Evolutionary conservation across 306 rosid genomes (phyloP).

Genomic region (Dryas drummondii): DNA sequence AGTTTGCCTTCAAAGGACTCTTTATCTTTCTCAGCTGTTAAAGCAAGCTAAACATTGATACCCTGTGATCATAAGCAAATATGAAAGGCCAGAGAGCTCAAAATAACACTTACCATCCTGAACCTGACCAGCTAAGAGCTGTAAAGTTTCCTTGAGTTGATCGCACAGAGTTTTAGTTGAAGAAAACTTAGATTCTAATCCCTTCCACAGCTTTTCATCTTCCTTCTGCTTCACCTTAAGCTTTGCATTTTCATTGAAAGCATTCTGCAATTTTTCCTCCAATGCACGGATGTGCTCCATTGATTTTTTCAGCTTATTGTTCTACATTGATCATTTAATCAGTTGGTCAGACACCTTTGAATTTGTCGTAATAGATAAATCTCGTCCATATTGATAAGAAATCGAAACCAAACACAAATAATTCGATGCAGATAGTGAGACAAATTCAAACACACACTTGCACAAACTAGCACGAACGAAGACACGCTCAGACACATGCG

Average conservation of each 20-base stretch:
- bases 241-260: slow-evolving; percentile 83
- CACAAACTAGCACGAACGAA: not conserved
- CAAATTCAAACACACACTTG: not conserved
- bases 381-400: slow-evolving; percentile 5
- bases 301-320: slow-evolving; percentile 73
- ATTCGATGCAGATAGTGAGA: not conserved
- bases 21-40: slow-evolving; percentile 77
- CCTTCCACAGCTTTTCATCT: slow-evolving; percentile 89
- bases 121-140: slow-evolving; percentile 70
- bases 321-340: slow-evolving; percentile 42
- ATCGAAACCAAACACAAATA: not conserved
- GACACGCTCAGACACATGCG: not conserved
- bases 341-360: not conserved
- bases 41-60: slow-evolving; percentile 18
- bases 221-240: slow-evolving; percentile 90
- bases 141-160: slow-evolving; percentile 79
- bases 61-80: not conserved
- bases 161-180: slow-evolving; percentile 82
- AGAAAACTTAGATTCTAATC: slow-evolving; percentile 80
- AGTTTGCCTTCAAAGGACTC: slow-evolving; percentile 65
- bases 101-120: slow-evolving; percentile 57
- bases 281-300: slow-evolving; percentile 57
- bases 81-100: not conserved
- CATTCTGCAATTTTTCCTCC: slow-evolving; percentile 85
- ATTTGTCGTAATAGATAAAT: slow-evolving; percentile 14